Evolutionary conservation across 202 grass and related monocot genomes (phyloP), one percentile per base, ranked within the genome.

Genomic region (Zoysia matrella): DNA sequence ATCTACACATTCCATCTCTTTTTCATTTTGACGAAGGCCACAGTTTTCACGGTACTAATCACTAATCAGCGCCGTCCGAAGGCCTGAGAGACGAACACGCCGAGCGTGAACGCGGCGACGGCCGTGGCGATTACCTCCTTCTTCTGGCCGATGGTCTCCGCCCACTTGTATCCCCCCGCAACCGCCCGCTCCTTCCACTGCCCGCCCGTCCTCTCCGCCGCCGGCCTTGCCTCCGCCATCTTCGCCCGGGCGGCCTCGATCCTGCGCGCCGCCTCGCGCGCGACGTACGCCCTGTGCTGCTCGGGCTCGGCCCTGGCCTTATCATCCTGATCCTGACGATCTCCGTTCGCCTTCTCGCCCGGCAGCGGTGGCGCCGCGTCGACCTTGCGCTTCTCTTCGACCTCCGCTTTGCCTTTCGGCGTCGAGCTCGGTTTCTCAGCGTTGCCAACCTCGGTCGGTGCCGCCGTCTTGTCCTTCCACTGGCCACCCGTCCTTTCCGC

Each of bases 41-140:
- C 43, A 4, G 15, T 48, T 48, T 49, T 71, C 60, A 39, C 22
- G 3, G 6, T 36, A 2, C 30, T 36, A 36, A 1, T 36, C 30
- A 62, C 3, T 9, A 30, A 9, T 39, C 60, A 36, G 60, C 8
- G 60, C 36, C 60, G 60, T 11, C 5, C 6, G 4, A 58, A 8
- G 55, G 15, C 55, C 55, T 18, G 61, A 16, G 70, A 65, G 67
- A 85, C 4, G 47, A 90, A 50, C 63, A 92, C 61, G 61, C 91
- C 91, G 36, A 91, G 61, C 2, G 89, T 70, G 86, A 97, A 83
- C 1, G 83, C 89, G 57, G 85, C 83, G 60, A 90, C 74, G 39
- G 85, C 91, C 62, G 80, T 80, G 72, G 82, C 83, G 84, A 97
- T 86, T 67, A 88, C 69, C 82, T 83, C 75, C 77, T 75, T 97